A percentile compares a stretch with the other conserved stretches of the same genome.
Conservation (phyloP, 129 eudicot genomes). For the Gnaphalium uliginosum region DNA sequence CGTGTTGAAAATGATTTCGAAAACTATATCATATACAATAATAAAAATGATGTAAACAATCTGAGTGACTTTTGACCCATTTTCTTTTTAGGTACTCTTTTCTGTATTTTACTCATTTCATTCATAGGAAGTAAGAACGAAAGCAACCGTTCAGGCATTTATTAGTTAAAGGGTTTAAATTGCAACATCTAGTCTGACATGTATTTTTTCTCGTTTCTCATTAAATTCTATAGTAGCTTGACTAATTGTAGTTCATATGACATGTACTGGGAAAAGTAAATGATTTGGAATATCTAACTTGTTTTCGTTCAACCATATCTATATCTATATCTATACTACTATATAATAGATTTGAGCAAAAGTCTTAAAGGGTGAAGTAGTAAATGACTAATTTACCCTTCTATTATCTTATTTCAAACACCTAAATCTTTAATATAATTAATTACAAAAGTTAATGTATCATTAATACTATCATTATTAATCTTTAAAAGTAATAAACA, state of each 20-base stretch:
- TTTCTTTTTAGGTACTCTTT: neutral
- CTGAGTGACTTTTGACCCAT: neutral
- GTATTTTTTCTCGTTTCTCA: neutral
- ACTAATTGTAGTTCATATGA: conserved; percentile 1
- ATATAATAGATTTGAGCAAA: too few relatives aligned
- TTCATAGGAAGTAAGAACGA: neutral
- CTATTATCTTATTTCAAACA: too few relatives aligned
- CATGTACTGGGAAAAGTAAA: neutral
- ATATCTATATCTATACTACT: too few relatives aligned
- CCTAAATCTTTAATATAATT: too few relatives aligned
- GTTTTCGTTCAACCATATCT: conserved; percentile 17
- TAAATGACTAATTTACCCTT: too few relatives aligned
- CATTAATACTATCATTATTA: too few relatives aligned
- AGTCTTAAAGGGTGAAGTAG: too few relatives aligned
- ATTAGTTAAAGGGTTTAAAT: neutral
- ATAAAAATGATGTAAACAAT: too few relatives aligned
- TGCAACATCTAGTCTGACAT: neutral
- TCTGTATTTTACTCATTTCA: neutral
- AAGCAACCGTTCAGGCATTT: neutral
- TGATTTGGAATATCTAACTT: neutral
- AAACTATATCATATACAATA: neutral
- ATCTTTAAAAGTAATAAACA: too few relatives aligned
- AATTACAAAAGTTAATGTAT: too few relatives aligned
- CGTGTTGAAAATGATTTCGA: neutral
- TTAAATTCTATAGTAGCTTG: neutral